Percentiles rank a stretch among this genome's conserved stretches.
Evolutionary conservation across 306 rosid genomes (phyloP).

Genomic region (Vigna radiata): DNA sequence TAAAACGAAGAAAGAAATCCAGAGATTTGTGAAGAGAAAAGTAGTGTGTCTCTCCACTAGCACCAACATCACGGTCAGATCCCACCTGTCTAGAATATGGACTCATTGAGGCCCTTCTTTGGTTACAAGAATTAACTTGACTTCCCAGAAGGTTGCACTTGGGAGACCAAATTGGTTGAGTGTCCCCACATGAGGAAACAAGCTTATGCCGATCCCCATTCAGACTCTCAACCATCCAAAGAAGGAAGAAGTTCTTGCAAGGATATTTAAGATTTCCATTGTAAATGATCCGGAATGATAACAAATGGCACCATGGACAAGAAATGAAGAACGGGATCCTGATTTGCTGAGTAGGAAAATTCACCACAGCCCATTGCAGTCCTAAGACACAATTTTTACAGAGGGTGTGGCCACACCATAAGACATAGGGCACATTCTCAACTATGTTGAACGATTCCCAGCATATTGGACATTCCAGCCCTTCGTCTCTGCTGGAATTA

Average conservation of each 20-base stretch:
- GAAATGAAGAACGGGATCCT: conserved; percentile 72
- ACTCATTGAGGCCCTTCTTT: conserved; percentile 58
- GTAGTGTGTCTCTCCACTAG: conserved; percentile 49
- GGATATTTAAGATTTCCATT: conserved; percentile 82
- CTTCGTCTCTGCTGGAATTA: conserved; percentile 80
- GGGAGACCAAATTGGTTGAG: conserved; percentile 56
- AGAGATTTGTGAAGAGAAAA: conserved; percentile 72
- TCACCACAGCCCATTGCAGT: conserved; percentile 83
- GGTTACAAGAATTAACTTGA: conserved; percentile 53
- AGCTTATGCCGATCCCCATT: conserved; percentile 75
- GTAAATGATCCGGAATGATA: conserved; percentile 75
- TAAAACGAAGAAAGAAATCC: conserved; percentile 74
- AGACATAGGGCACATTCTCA: conserved; percentile 92
- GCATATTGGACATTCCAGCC: conserved; percentile 91
- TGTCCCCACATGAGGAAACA: conserved; percentile 54
- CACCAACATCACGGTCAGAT: conserved; percentile 45
- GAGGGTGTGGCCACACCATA: conserved; percentile 95
- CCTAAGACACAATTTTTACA: conserved; percentile 92
- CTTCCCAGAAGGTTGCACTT: conserved; percentile 54
- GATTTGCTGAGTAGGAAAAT: conserved; percentile 71
- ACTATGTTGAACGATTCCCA: conserved; percentile 94
- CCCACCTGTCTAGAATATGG: conserved; percentile 48
- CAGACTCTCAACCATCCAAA: conserved; percentile 94
- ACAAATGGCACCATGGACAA: conserved; percentile 91
- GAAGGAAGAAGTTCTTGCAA: conserved; percentile 83